Evolutionary conservation across 441 rosid species (phyloP).

Genomic region (Cnidoscolus chayamansa): DNA sequence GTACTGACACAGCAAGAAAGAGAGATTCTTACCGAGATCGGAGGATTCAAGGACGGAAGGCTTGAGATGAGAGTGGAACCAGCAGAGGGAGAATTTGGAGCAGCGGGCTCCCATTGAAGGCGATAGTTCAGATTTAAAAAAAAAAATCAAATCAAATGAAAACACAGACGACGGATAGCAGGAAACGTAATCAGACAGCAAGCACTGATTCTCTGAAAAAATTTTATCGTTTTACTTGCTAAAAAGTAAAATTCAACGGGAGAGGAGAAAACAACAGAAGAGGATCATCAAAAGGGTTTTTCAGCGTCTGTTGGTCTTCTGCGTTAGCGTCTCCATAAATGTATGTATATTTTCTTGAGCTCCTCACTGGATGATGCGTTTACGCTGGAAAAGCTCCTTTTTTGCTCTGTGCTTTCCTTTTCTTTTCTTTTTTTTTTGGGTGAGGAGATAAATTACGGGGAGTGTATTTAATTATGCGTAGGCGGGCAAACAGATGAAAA

Average conservation of each 20-base stretch:
- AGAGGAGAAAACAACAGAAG: too few species aligned
- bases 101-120: constrained; percentile 78
- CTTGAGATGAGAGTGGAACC: constrained; percentile 64
- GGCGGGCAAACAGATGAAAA: constrained; percentile 16
- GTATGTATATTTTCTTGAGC: too few species aligned
- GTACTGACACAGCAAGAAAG: neutral
- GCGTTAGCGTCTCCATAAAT: too few species aligned
- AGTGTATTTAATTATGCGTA: neutral
- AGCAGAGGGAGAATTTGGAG: constrained; percentile 86
- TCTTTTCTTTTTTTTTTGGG: neutral
- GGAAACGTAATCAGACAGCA: too few species aligned
- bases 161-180: too few species aligned
- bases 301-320: too few species aligned
- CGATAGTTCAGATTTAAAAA: neutral
- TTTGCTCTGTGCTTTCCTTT: neutral
- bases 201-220: too few species aligned
- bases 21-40: constrained; percentile 61
- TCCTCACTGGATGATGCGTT: neutral
- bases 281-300: too few species aligned
- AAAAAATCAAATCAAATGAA: neutral
- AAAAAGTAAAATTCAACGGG: too few species aligned
- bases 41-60: constrained; percentile 56
- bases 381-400: constrained; percentile 2
- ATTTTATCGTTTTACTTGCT: too few species aligned
- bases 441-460: too few species aligned